Conservation (phyloP, 2,329 filamentous ascomycete species). For the Cryphonectria naterciae region DNA sequence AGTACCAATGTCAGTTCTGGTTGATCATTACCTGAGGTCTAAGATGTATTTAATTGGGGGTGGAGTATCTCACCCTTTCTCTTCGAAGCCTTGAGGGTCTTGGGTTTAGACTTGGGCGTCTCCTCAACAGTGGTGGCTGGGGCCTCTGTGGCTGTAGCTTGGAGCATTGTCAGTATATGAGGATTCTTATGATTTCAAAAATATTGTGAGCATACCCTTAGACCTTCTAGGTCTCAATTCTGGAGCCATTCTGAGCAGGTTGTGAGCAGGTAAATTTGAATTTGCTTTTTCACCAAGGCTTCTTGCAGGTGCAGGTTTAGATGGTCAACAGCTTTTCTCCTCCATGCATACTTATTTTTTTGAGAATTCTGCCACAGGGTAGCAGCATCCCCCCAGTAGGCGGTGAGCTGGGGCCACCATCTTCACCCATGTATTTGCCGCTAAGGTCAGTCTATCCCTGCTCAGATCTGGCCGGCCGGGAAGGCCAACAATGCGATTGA, state of each 20-base stretch:
- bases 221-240: constrained; percentile 29
- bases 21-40: background rate
- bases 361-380: constrained; percentile 25
- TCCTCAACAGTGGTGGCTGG: constrained; percentile 18
- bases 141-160: constrained; percentile 15
- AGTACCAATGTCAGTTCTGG: constrained; percentile 1
- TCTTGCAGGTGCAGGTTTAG: background rate
- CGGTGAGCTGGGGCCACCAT: constrained; percentile 2
- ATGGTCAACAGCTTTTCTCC: constrained; percentile 4
- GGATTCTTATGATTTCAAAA: background rate
- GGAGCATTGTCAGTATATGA: constrained; percentile 16
- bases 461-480: constrained; percentile 18
- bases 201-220: constrained; percentile 15
- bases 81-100: constrained; percentile 27
- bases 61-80: constrained; percentile 25
- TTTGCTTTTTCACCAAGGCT: background rate
- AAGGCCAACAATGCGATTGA: constrained; percentile 28
- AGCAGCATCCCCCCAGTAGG: constrained; percentile 3
- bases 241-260: constrained; percentile 22
- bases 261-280: background rate
- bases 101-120: constrained; percentile 27
- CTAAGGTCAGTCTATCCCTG: constrained; percentile 19
- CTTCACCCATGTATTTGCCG: background rate
- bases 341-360: constrained; percentile 23
- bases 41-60: background rate